A percentile compares a stretch with the other conserved stretches of the same genome.
Evolutionary conservation across 75 land plant species (phyloP).

Genomic region (Sequoiadendron giganteum): DNA sequence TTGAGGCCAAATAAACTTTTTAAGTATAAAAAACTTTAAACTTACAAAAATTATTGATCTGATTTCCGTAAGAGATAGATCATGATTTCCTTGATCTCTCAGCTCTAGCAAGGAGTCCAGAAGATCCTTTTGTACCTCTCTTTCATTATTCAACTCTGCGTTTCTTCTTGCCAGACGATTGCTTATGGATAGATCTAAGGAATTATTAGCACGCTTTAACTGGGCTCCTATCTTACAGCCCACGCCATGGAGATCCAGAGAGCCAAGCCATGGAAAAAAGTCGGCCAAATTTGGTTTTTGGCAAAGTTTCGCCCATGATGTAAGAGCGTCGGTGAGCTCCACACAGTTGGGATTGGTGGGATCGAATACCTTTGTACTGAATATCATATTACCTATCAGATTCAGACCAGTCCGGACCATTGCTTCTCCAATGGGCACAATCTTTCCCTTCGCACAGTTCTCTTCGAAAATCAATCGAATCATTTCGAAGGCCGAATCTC

Average conservation of each 20-base stretch:
- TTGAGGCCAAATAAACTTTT: too few relatives aligned
- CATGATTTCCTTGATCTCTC: background rate
- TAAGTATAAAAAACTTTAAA: background rate
- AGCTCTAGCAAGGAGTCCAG: background rate
- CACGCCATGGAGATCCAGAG: background rate
- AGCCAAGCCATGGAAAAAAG: too few relatives aligned
- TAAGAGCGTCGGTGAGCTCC: too few relatives aligned
- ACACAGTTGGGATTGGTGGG: too few relatives aligned
- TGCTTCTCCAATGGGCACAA: background rate
- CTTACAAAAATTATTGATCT: background rate
- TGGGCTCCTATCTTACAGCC: background rate
- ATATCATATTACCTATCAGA: background rate
- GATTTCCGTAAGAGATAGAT: background rate
- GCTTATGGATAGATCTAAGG: background rate
- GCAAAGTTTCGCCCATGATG: too few relatives aligned
- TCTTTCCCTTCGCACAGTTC: too few relatives aligned
- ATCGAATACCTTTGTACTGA: background rate
- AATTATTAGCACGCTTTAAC: background rate
- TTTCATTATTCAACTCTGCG: too few relatives aligned
- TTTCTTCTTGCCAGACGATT: too few relatives aligned
- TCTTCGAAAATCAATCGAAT: too few relatives aligned
- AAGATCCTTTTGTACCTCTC: background rate
- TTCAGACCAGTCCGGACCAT: background rate
- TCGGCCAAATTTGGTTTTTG: too few relatives aligned
- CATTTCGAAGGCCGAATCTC: too few relatives aligned